phyloP scores from a whole-genome alignment of 495 filamentous ascomycete species.

The Extremus antarcticus region DNA sequence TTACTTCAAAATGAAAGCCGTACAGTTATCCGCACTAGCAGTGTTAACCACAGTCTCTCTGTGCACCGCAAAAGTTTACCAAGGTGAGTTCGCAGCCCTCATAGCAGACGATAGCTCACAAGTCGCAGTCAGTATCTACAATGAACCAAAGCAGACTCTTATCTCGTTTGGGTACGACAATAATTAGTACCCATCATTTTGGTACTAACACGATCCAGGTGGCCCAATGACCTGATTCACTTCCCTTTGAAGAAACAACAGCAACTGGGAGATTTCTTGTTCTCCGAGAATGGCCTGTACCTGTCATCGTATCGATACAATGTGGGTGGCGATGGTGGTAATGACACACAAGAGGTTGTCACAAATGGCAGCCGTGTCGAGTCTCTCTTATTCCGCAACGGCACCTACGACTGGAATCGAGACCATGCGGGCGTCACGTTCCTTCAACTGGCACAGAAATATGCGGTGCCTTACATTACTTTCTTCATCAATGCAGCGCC shows the following conservation, averaged over 20 bases:
- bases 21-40: too few species aligned
- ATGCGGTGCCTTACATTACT: constrained; percentile 13
- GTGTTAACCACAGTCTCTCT: too few species aligned
- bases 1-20: too few species aligned
- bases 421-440: constrained; percentile 15
- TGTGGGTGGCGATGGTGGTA: constrained; percentile 15
- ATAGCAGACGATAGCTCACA: too few species aligned
- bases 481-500: constrained; percentile 19
- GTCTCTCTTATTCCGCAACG: constrained; percentile 11
- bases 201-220: too few species aligned
- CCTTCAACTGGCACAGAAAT: constrained; percentile 7
- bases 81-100: too few species aligned
- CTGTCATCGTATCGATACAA: constrained; percentile 15
- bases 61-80: too few species aligned
- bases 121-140: too few species aligned
- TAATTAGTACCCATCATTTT: too few species aligned
- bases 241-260: constrained; percentile 6
- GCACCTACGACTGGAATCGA: constrained; percentile 17
- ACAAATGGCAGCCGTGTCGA: constrained; percentile 6
- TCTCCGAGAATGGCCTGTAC: constrained; percentile 14
- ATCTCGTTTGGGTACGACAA: too few species aligned
- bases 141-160: too few species aligned
- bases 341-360: constrained; percentile 12
- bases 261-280: constrained; percentile 10
- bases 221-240: constrained; percentile 14